Evolutionary conservation across 495 filamentous ascomycete genomes (phyloP).

Genomic region (Tuber magnatum): DNA sequence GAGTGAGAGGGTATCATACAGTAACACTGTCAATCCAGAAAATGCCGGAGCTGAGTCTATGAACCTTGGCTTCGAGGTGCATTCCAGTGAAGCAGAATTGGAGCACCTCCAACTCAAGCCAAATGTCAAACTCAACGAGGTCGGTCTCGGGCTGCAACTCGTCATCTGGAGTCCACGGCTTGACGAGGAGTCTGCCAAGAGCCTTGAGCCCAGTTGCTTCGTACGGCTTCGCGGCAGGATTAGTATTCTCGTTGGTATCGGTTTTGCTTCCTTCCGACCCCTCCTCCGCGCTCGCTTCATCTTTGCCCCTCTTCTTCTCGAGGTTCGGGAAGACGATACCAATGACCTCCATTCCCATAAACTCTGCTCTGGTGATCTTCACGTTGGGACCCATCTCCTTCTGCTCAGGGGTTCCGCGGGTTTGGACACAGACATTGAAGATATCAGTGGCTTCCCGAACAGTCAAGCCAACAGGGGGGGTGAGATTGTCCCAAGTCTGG

Average conservation of each 20-base stretch:
- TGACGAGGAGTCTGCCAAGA: constrained; percentile 44
- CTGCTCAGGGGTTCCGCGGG: constrained; percentile 45
- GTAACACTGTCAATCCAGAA: constrained; percentile 47
- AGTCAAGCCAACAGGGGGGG: constrained; percentile 40
- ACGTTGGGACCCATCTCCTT: constrained; percentile 15
- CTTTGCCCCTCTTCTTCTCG: constrained; percentile 34
- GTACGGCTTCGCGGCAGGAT: constrained; percentile 3
- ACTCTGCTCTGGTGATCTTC: constrained; percentile 42
- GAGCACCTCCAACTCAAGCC: constrained; percentile 61
- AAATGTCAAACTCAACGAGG: constrained; percentile 52
- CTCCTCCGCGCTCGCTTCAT: constrained; percentile 39
- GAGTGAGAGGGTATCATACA: constrained; percentile 18
- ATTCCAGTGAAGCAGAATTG: constrained; percentile 60
- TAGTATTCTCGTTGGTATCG: constrained; percentile 5
- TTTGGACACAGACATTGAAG: constrained; percentile 46
- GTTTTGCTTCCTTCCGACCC: constrained; percentile 14
- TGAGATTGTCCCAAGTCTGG: constrained; percentile 26
- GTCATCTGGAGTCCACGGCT: constrained; percentile 42
- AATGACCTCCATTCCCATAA: constrained; percentile 54
- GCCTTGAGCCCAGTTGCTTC: constrained; percentile 36
- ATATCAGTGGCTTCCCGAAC: constrained; percentile 45
- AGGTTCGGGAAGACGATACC: constrained; percentile 42
- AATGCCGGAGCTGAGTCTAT: constrained; percentile 56
- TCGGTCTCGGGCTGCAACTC: constrained; percentile 24
- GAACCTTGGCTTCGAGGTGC: constrained; percentile 63